Evolutionary conservation across 129 eudicot genomes (phyloP).

Genomic region (Erigeron canadensis): DNA sequence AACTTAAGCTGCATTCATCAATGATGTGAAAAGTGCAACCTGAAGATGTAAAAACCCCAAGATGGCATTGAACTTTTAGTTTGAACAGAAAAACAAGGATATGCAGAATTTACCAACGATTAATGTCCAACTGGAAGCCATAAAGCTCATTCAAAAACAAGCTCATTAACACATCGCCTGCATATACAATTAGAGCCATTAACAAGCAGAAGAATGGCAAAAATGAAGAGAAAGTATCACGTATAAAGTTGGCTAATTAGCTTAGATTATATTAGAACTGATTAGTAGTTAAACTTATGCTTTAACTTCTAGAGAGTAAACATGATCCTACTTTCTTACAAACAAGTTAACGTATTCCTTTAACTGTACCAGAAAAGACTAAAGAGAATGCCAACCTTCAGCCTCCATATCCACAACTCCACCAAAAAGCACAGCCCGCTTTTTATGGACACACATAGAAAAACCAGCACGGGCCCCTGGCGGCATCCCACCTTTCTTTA

Average conservation of each 20-base stretch:
- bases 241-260: neutral
- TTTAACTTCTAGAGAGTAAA: too few species aligned
- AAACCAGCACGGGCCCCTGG: slow-evolving; percentile 99
- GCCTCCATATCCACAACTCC: slow-evolving; percentile 98
- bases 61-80: neutral
- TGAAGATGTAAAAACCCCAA: too few species aligned
- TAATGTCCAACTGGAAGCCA: slow-evolving; percentile 89
- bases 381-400: slow-evolving; percentile 55
- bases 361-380: neutral
- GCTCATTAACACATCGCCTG: slow-evolving; percentile 96
- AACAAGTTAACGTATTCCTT: slow-evolving; percentile 6
- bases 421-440: slow-evolving; percentile 88
- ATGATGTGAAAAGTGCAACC: too few species aligned
- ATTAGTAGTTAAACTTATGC: too few species aligned
- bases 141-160: slow-evolving; percentile 88
- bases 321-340: neutral
- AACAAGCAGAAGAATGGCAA: slow-evolving; percentile 1
- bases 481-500: slow-evolving; percentile 98
- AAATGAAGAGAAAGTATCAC: neutral
- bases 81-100: neutral
- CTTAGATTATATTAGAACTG: too few species aligned
- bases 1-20: neutral
- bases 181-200: slow-evolving; percentile 20
- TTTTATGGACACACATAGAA: slow-evolving; percentile 91
- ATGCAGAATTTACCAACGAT: slow-evolving; percentile 69